Conservation (phyloP, 352 stramenopile species). For the Globisporangium rhizosaccharum region DNA sequence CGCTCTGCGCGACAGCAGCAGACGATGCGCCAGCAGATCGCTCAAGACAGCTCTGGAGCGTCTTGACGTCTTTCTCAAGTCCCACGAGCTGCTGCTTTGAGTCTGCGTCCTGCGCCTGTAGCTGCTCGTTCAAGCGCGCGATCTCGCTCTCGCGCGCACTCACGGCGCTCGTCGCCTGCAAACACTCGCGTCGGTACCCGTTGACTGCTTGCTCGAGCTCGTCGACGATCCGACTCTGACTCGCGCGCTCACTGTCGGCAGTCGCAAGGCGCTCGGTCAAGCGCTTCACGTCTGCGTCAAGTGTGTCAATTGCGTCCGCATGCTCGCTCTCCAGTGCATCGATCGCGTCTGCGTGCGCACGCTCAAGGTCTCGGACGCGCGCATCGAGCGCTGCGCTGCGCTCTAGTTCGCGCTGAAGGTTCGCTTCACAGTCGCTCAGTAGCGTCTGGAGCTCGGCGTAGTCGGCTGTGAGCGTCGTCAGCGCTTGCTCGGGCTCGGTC, state of each 20-base stretch:
- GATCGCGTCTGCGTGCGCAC: background rate
- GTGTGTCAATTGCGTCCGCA: background rate
- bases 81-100: conserved; percentile 6
- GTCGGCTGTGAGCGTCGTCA: background rate
- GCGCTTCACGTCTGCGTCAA: conserved; percentile 1
- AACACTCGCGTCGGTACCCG: conserved; percentile 3
- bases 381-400: background rate
- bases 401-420: conserved; percentile 4
- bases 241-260: background rate
- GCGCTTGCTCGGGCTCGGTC: background rate
- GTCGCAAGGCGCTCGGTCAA: conserved; percentile 4
- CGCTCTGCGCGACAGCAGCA: background rate
- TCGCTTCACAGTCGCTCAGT: conserved; percentile 2
- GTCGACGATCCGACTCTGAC: background rate
- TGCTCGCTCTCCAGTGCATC: conserved; percentile 2
- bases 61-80: conserved; percentile 5
- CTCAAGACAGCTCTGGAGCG: background rate
- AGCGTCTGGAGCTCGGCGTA: background rate
- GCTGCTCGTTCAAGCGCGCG: conserved; percentile 12
- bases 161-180: background rate
- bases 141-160: conserved; percentile 6
- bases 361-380: conserved; percentile 7
- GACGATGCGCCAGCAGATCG: background rate
- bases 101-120: conserved; percentile 14
- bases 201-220: conserved; percentile 14